phyloP scores from a whole-genome alignment of 2,329 filamentous ascomycete genomes.

The Alternaria postmessia region DNA sequence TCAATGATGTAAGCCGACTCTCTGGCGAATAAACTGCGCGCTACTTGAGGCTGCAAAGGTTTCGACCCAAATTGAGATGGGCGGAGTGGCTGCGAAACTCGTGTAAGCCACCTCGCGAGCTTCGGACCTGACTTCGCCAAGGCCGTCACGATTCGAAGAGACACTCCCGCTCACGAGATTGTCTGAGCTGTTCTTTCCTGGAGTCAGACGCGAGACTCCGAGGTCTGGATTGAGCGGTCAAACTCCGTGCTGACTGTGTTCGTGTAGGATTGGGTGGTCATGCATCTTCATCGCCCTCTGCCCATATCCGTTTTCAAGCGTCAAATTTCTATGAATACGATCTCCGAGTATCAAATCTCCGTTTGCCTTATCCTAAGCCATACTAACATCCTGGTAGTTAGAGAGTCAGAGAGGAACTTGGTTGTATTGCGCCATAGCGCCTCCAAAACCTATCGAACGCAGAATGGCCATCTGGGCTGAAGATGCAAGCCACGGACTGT shows the following conservation, averaged over 20 bases:
- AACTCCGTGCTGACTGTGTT: conserved; percentile 2
- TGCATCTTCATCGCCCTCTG: background rate
- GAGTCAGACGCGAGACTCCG: background rate
- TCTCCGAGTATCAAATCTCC: conserved; percentile 9
- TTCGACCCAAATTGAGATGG: too few species aligned
- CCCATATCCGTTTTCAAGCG: background rate
- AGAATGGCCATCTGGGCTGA: background rate
- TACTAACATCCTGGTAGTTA: background rate
- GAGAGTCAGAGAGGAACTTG: background rate
- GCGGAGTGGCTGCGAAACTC: background rate
- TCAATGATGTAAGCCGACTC: background rate
- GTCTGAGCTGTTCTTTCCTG: background rate
- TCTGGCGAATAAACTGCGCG: background rate
- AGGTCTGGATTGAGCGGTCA: background rate
- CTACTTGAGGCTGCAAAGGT: background rate
- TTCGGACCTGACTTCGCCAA: background rate
- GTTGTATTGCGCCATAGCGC: background rate
- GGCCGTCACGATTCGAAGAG: background rate
- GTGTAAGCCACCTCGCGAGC: background rate
- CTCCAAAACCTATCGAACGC: too few species aligned
- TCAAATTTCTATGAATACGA: background rate
- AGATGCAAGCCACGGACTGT: background rate
- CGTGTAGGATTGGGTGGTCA: background rate
- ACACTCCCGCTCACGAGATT: background rate
- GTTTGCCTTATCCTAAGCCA: background rate